Base-by-base conservation (phyloP, 805 yeast genomes). In the Sugiyamaella americana region DNA sequence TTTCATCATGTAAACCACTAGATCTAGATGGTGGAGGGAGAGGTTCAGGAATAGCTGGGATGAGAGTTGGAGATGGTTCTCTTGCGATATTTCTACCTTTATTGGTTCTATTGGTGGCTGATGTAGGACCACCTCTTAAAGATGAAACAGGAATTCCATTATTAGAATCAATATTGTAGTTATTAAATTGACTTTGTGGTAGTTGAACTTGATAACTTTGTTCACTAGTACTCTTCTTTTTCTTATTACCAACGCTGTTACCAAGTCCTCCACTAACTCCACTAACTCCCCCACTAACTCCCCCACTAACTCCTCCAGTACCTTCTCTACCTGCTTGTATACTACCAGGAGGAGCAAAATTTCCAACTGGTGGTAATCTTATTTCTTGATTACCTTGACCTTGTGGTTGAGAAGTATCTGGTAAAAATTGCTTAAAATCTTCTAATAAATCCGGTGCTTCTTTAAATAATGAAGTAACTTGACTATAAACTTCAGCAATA, bases 391-490 rank as follows among this genome's bases (percentile, higher is more conserved):
- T 48, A 53, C 50, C 44, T 5, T 46, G 53, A 10, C 23, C 36
- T 20, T 58, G 68, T 65, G 52, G 53, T 21, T 69, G 73, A n/a
- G 73, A 66, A 3, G 83, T 76, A 58, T 91, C 98, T 2, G 98
- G 98, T 64, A 93, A 74, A 63, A 93, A 93, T 64, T 88, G 89
- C 64, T 89, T 88, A 68, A 93, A 93, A 62, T 94, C 98, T 55
- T 88, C 95, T 52, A 93, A 70, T 49, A 93, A 73, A 60, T 93
- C 99, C 0, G 98, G 98, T 10, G 96, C 95, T 57, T 87, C 86
- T 50, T 86, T 82, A 68, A 93, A 93, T 44, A 93, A 71, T 4
- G 80, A 74, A 1, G 96, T 84, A 2, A 93, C 96, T 62, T 93
- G 97, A 46, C 87, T 84, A 60, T 93, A 93, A 10, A 93, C 98